Evolutionary conservation across 2,329 filamentous ascomycete genomes (phyloP), one percentile per base, ranked within the genome.

Genomic region (Triangularia verruculosa): DNA sequence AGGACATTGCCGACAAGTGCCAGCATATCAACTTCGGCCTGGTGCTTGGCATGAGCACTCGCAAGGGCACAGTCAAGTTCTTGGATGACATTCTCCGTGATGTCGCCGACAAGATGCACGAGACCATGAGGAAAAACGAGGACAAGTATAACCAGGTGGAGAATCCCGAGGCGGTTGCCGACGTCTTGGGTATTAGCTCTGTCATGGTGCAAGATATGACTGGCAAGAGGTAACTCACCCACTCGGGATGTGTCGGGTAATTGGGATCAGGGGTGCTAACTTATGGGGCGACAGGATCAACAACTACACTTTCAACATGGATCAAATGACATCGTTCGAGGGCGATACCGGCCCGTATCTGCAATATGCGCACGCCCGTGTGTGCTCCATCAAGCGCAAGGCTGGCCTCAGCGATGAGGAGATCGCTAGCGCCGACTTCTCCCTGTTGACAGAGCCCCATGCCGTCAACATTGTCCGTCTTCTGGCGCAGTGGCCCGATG

Each of bases 191-290:
- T 67, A 97, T 98, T 74, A 93, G 90, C 68, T 90, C 91, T 73
- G 94, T 98, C 74, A 98, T 98, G 93, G 92, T 97, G 20, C 94
- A 98, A 78, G 95, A 98, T 74, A 97, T 98, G 92, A 90, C 86
- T 69, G 95, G 94, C 75, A 98, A 97, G 86, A 86, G 91, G 89
- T 89, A 78, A 68, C 83, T 72, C 15, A 20, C n/a, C 9, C 20
- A 12, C n/a, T 20, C n/a, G n/a, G 9, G 2, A 4, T 4, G 15
- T 13, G 12, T 25, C 15, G 12, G 15, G 39, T n/a, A 54, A 39
- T 22, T 34, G 9, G 1, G 12, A 52, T n/a, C 20, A 20, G 28
- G 43, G 11, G 47, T 24, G 7, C 17, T 12, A 13, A 13, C 57
- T 20, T n/a, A 11, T 30, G 17, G 32, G 5, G 15, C 25, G 11